Conservation (phyloP, 441 rosid species). For the Francoa sonchifolia region DNA sequence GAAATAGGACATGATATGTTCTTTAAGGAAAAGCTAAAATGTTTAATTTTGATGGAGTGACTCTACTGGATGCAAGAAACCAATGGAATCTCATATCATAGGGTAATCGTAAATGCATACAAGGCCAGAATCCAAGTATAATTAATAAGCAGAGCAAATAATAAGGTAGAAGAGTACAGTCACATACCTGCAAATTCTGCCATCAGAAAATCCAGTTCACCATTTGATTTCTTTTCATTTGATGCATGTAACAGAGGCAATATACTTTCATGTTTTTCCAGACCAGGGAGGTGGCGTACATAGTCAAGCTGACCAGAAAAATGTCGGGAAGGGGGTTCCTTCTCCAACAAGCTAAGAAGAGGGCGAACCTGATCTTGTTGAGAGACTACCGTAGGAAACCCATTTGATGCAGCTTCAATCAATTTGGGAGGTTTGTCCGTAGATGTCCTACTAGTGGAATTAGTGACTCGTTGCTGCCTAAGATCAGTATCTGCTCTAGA, state of each 20-base stretch:
- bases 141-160: not conserved
- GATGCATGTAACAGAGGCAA: constrained; percentile 74
- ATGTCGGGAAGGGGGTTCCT: constrained; percentile 87
- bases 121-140: not conserved
- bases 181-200: constrained; percentile 81
- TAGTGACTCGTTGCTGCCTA: constrained; percentile 38
- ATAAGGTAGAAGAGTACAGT: not conserved
- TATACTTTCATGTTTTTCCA: constrained; percentile 80
- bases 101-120: too few relatives aligned
- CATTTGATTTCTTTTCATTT: constrained; percentile 70
- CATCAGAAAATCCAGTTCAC: constrained; percentile 80
- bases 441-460: constrained; percentile 43
- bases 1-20: too few relatives aligned
- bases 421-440: constrained; percentile 64
- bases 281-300: constrained; percentile 61
- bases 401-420: constrained; percentile 49
- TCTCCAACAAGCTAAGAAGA: constrained; percentile 92
- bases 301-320: constrained; percentile 85
- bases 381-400: constrained; percentile 29
- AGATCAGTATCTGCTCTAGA: constrained; percentile 36
- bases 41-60: too few relatives aligned
- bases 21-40: too few relatives aligned
- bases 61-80: too few relatives aligned
- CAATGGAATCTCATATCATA: too few relatives aligned
- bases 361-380: constrained; percentile 90